Conservation (phyloP, 768 basidiomycete species). For the Xanthoconium purpureum region DNA sequence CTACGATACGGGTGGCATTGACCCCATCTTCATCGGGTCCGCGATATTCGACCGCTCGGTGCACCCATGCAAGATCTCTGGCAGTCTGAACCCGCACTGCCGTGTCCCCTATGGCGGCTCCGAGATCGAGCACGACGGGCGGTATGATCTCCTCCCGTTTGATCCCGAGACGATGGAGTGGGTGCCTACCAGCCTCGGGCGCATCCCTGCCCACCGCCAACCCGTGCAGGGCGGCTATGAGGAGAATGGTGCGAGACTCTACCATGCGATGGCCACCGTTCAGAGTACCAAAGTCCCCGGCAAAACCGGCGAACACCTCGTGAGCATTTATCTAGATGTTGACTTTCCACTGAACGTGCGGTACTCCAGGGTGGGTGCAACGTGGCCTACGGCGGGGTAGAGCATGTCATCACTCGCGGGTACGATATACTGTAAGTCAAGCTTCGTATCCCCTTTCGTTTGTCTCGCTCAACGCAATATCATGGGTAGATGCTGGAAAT, state of each 20-base stretch:
- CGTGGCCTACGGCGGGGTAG: conserved; percentile 38
- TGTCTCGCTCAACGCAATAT: neutral
- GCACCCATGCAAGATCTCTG: conserved; percentile 81
- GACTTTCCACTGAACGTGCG: neutral
- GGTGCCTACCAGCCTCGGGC: conserved; percentile 59
- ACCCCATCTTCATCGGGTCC: conserved; percentile 68
- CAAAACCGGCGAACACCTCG: conserved; percentile 69
- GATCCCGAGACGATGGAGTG: conserved; percentile 68
- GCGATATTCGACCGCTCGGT: conserved; percentile 65
- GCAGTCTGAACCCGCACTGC: conserved; percentile 48
- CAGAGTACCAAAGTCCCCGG: conserved; percentile 62
- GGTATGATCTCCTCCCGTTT: conserved; percentile 76
- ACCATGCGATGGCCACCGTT: conserved; percentile 59
- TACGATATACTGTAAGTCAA: conserved; percentile 45
- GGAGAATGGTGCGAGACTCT: conserved; percentile 60
- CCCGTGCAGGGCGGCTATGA: conserved; percentile 78
- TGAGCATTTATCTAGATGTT: conserved; percentile 28
- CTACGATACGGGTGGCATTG: conserved; percentile 50
- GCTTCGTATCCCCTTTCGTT: neutral
- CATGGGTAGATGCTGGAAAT: conserved; percentile 38
- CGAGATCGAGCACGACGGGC: conserved; percentile 59
- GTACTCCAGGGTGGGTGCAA: conserved; percentile 39
- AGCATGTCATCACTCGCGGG: conserved; percentile 36
- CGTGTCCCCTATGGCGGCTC: conserved; percentile 62
- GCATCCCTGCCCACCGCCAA: conserved; percentile 51